Conservation (phyloP, 2,329 filamentous ascomycete species). For the Diaporthe sp. region DNA sequence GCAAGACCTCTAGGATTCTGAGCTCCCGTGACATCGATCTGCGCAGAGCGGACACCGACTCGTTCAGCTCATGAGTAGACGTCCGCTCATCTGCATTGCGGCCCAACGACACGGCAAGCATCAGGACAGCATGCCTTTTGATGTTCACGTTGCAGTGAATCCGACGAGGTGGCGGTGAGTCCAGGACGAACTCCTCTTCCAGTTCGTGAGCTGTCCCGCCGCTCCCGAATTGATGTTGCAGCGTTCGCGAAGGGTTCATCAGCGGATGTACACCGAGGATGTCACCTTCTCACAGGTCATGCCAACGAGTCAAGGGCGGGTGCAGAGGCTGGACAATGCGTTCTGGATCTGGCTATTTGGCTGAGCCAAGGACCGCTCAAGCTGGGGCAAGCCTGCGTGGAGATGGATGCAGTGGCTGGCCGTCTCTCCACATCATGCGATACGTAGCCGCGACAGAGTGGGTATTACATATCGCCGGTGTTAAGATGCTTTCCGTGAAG, state of each 20-base stretch:
- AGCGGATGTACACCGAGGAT: slow-evolving; percentile 14
- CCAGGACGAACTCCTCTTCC: slow-evolving; percentile 4
- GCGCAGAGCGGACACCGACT: slow-evolving; percentile 7
- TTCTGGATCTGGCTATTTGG: slow-evolving; percentile 16
- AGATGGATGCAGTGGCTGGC: slow-evolving; percentile 21
- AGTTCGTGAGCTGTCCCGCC: slow-evolving; percentile 15
- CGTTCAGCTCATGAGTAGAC: background rate
- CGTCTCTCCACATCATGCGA: slow-evolving; percentile 20
- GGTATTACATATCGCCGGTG: slow-evolving; percentile 3
- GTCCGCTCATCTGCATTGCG: slow-evolving; percentile 14
- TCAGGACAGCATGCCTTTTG: background rate
- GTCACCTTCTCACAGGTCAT: slow-evolving; percentile 12
- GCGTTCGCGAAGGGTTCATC: slow-evolving; percentile 15
- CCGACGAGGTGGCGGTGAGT: slow-evolving; percentile 19
- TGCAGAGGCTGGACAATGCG: slow-evolving; percentile 30
- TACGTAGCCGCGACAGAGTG: slow-evolving; percentile 21
- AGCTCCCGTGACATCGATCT: background rate
- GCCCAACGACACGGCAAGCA: slow-evolving; percentile 13
- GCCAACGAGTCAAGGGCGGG: slow-evolving; percentile 25
- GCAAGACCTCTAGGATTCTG: background rate
- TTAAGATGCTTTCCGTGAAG: slow-evolving; percentile 12
- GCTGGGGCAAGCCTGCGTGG: slow-evolving; percentile 6
- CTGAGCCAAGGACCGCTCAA: slow-evolving; percentile 2
- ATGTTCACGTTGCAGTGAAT: slow-evolving; percentile 1
- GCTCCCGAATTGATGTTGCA: slow-evolving; percentile 1